phyloP scores from a whole-genome alignment of 768 basidiomycete genomes.

The Amanita molliuscula region DNA sequence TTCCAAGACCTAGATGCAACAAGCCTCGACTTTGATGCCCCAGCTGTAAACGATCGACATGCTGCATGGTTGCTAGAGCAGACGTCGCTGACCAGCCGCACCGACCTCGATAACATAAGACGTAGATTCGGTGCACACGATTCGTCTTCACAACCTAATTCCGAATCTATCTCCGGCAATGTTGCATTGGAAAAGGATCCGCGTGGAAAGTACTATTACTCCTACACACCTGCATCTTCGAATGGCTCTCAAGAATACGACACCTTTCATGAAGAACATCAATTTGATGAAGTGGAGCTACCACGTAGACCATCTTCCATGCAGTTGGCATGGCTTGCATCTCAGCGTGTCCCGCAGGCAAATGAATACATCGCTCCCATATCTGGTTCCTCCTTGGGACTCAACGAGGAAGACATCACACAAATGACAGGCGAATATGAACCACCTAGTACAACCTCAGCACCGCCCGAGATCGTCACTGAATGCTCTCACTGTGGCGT shows the following conservation, averaged over 20 bases:
- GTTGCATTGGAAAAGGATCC: slow-evolving; percentile 44
- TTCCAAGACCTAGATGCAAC: slow-evolving; percentile 18
- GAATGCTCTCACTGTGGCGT: slow-evolving; percentile 77
- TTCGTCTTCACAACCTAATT: slow-evolving; percentile 30
- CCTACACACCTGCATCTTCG: slow-evolving; percentile 46
- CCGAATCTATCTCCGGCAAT: slow-evolving; percentile 50
- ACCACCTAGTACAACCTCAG: slow-evolving; percentile 22
- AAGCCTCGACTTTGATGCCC: slow-evolving; percentile 30
- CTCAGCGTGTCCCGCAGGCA: slow-evolving; percentile 31
- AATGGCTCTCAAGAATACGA: slow-evolving; percentile 43
- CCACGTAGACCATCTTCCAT: slow-evolving; percentile 48
- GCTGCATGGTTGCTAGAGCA: slow-evolving; percentile 81
- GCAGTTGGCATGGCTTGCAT: slow-evolving; percentile 56
- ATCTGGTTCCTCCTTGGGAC: slow-evolving; percentile 3
- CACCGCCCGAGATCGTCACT: slow-evolving; percentile 56
- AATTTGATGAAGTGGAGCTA: slow-evolving; percentile 18
- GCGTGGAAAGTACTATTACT: slow-evolving; percentile 69
- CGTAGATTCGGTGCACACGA: slow-evolving; percentile 54
- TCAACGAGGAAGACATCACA: slow-evolving; percentile 2
- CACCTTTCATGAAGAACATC: slow-evolving; percentile 30
- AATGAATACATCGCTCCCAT: slow-evolving; percentile 18
- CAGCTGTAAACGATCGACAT: slow-evolving; percentile 55
- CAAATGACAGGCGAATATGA: slow-evolving; percentile 21
- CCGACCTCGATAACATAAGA: slow-evolving; percentile 40
- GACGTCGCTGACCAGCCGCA: slow-evolving; percentile 51